Conservation (phyloP, 768 basidiomycete genomes). For the Hericium erinaceus region DNA sequence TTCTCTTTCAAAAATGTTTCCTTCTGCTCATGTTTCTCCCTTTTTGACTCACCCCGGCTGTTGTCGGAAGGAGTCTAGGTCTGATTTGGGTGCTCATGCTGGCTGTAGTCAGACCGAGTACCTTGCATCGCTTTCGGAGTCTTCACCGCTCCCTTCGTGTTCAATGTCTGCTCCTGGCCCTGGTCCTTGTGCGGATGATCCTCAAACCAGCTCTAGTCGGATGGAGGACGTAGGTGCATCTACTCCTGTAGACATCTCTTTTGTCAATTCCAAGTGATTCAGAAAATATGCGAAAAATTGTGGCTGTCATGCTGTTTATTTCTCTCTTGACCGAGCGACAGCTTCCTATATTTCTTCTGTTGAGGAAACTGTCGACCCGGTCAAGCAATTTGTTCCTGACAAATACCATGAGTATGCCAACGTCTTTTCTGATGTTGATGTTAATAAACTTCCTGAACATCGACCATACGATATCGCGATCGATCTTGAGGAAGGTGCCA, state of each 20-base stretch:
- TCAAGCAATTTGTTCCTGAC: not conserved
- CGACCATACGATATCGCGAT: conserved; percentile 14
- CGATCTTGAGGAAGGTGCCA: conserved; percentile 7
- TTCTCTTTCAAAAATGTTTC: not conserved
- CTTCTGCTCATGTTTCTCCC: not conserved
- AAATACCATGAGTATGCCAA: conserved; percentile 1
- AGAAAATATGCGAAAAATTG: not conserved
- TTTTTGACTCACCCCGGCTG: not conserved
- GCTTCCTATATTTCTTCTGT: not conserved
- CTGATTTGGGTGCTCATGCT: not conserved
- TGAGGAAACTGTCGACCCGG: not conserved
- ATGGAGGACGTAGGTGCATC: not conserved
- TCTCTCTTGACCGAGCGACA: not conserved
- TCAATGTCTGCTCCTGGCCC: not conserved
- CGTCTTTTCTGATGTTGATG: conserved; percentile 2
- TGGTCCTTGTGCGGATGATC: not conserved
- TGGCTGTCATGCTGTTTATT: not conserved
- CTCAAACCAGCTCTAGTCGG: not conserved
- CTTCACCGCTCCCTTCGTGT: not conserved
- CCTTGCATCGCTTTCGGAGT: not conserved
- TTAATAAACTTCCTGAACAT: conserved; percentile 6
- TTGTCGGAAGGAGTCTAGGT: not conserved
- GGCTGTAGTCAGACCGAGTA: not conserved
- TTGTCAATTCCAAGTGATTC: not conserved
- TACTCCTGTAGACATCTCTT: not conserved